Conservation (phyloP, 495 filamentous ascomycete genomes). For the Penicillium antarcticum region DNA sequence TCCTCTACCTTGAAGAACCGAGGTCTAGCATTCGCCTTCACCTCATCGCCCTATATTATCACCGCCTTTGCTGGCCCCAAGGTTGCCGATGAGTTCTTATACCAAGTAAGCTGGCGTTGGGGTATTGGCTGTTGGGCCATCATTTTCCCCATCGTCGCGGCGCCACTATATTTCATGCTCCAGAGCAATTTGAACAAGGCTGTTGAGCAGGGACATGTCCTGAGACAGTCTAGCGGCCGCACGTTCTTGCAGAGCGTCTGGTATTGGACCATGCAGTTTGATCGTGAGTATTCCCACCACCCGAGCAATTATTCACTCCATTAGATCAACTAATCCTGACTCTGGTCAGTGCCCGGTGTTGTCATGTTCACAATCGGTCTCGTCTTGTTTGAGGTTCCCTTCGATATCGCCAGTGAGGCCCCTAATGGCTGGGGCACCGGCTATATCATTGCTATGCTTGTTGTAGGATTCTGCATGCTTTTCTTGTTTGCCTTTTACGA, state of each 20-base stretch:
- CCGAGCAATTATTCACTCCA: no score
- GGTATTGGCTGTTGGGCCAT: slow-evolving; percentile 56
- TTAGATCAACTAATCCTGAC: background rate
- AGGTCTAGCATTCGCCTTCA: slow-evolving; percentile 50
- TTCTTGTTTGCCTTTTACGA: slow-evolving; percentile 53
- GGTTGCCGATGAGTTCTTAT: slow-evolving; percentile 38
- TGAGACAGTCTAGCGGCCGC: slow-evolving; percentile 21
- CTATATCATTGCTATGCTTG: slow-evolving; percentile 46
- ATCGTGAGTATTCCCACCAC: slow-evolving; percentile 2
- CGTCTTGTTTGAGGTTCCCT: slow-evolving; percentile 52
- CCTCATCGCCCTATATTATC: slow-evolving; percentile 54
- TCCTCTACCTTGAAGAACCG: slow-evolving; percentile 54
- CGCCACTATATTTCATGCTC: slow-evolving; percentile 41
- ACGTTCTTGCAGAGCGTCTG: slow-evolving; percentile 3
- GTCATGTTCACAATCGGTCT: slow-evolving; percentile 51
- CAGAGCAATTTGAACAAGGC: slow-evolving; percentile 50
- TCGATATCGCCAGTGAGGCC: slow-evolving; percentile 44
- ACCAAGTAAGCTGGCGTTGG: slow-evolving; percentile 52
- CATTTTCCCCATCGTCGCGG: slow-evolving; percentile 46
- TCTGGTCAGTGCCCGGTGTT: slow-evolving; percentile 33
- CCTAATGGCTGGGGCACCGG: slow-evolving; percentile 34
- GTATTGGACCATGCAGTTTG: slow-evolving; percentile 9
- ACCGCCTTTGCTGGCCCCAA: slow-evolving; percentile 49
- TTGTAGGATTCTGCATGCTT: slow-evolving; percentile 47
- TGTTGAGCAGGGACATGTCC: slow-evolving; percentile 26